Base-by-base conservation (phyloP, 331 rosid species). In the Rosa hybrid region DNA sequence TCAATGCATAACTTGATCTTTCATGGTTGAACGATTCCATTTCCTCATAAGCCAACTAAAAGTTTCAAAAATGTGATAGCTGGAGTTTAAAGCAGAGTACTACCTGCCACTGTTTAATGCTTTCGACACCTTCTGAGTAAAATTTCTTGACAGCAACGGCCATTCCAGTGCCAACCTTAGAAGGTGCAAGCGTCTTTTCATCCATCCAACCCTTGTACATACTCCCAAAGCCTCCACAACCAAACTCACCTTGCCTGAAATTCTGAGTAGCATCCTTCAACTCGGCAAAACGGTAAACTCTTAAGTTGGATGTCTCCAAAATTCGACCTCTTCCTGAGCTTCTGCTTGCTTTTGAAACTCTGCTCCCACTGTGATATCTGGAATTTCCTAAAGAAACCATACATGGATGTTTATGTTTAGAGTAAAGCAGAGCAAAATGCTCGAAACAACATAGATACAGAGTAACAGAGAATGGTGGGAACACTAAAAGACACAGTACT, bases 131-230 rank as follows among this genome's bases (percentile, higher is more conserved):
- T 84, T 86, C 95, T 0, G 86, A 10, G 72, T 88, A 85, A 78
- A 91, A 64, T 86, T 82, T 92, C 87, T 92, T 91, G 8, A 94
- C 79, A 5, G 98, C 97, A 8, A 94, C 92, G 13, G 82, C 27
- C 77, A 87, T 83, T 59, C 92, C 97, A 74, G 79, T 74, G 0
- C 86, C 92, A 20, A 80, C 23, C 81, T 88, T 92, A 2, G 90
- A 72, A 8, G 97, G 97, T 6, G 88, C 45, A 0, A 94, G 90
- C 5, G 92, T 90, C 75, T 64, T 85, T 65, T 80, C 87, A 81
- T 94, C 88, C 45, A 94, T 77, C 97, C 97, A 92, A 67, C 97
- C 97, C 80, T 88, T 92, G 86, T 83, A 91, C 49, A 94, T 94
- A 79, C 76, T 90, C 18, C 98, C 97, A 77, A 94, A 94, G 5